Base-by-base conservation (phyloP, 495 filamentous ascomycete genomes). In the Trichoderma reesei region DNA sequence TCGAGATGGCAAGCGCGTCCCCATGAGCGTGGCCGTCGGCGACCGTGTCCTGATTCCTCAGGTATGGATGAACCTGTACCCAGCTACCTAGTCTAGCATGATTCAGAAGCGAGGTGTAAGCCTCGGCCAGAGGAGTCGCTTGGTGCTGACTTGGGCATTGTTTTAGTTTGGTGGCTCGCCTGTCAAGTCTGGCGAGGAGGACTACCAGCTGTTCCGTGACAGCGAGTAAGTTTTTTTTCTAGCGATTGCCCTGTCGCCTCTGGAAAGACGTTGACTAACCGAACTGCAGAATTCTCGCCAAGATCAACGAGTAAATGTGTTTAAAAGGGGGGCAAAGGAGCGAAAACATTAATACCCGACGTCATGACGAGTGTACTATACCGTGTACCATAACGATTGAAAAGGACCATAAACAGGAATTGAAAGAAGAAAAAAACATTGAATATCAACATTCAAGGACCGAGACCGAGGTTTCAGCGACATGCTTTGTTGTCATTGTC, bases 31-130 rank as follows among this genome's bases (percentile, higher is more conserved):
- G 68, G 65, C 76, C 69, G 74, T 84, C 41, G 94, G 94, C 66
- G 94, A 99, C 80, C 88, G 90, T 73, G 94, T 99, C 62, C 80
- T 99, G 82, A 96, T 97, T 77, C 94, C 94, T 68, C 90, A 93
- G 87, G 93, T 97, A 84, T 67, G 87, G 78, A 41, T 7, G n/a
- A 41, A 8, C 63, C 13, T 36, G 51, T 44, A 34, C 44, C 41
- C n/a, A 31, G 16, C 20, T 44, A 48, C n/a, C n/a, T n/a, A n/a
- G n/a, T n/a, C n/a, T n/a, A n/a, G n/a, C n/a, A n/a, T n/a, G n/a
- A n/a, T n/a, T n/a, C n/a, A n/a, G n/a, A n/a, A n/a, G n/a, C n/a
- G n/a, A n/a, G n/a, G n/a, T n/a, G n/a, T n/a, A n/a, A n/a, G n/a
- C n/a, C n/a, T n/a, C n/a, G n/a, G n/a, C n/a, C n/a, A n/a, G n/a